Evolutionary conservation across 495 filamentous ascomycete genomes (phyloP).

Genomic region (Talaromyces adpressus): DNA sequence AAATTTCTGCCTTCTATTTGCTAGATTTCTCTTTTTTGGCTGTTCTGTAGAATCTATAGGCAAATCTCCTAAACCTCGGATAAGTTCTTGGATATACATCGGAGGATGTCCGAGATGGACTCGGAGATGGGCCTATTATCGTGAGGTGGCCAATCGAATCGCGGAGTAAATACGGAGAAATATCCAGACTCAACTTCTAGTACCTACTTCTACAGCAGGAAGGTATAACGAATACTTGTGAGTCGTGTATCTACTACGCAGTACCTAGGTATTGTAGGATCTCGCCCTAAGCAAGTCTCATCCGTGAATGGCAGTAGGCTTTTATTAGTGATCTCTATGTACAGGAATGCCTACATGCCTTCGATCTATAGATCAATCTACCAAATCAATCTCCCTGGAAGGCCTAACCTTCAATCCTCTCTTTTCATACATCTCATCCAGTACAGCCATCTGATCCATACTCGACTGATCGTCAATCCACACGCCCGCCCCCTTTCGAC

Average conservation of each 20-base stretch:
- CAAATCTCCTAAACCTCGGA: neutral
- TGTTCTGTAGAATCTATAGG: neutral
- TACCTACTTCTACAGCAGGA: neutral
- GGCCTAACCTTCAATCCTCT: slow-evolving; percentile 27
- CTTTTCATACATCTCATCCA: slow-evolving; percentile 46
- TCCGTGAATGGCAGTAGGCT: neutral
- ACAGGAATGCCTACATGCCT: neutral
- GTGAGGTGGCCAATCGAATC: neutral
- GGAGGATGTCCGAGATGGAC: neutral
- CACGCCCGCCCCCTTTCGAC: slow-evolving; percentile 26
- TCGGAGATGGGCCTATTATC: neutral
- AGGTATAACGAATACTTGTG: neutral
- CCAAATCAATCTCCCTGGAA: neutral
- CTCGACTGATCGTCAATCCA: slow-evolving; percentile 48
- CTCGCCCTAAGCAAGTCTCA: neutral
- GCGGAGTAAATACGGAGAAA: neutral
- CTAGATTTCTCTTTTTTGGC: neutral
- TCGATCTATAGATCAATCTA: neutral
- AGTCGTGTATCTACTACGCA: neutral
- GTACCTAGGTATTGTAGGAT: neutral
- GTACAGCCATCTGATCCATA: slow-evolving; percentile 43
- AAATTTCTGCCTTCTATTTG: neutral
- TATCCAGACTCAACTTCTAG: neutral
- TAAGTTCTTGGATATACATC: neutral
- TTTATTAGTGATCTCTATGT: neutral